phyloP scores from a whole-genome alignment of 768 basidiomycete species.

The Tremella yokohamensis region DNA sequence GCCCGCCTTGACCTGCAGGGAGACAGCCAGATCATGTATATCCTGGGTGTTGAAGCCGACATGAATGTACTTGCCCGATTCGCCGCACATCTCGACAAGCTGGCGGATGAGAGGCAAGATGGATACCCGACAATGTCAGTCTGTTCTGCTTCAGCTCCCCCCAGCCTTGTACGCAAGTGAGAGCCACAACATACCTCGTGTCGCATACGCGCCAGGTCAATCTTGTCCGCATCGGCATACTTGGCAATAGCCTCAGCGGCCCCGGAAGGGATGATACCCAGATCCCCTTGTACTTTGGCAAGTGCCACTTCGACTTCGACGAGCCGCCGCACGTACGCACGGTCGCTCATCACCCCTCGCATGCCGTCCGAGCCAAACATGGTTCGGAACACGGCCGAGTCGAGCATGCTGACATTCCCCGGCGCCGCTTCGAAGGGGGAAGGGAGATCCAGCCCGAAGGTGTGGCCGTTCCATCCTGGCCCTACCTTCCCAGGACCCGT shows the following conservation, averaged over 20 bases:
- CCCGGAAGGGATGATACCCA: conserved; percentile 12
- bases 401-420: too few relatives aligned
- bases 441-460: too few relatives aligned
- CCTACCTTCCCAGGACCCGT: too few relatives aligned
- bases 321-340: conserved; percentile 9
- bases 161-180: too few relatives aligned
- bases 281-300: conserved; percentile 3
- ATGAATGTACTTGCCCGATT: conserved; percentile 9
- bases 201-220: conserved; percentile 11
- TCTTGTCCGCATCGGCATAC: conserved; percentile 2
- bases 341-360: conserved; percentile 4
- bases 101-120: conserved; percentile 14
- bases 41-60: conserved; percentile 10
- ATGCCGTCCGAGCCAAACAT: conserved; percentile 13
- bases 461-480: too few relatives aligned
- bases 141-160: too few relatives aligned
- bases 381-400: conserved; percentile 13
- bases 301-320: conserved; percentile 14
- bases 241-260: conserved; percentile 4
- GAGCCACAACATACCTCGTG: too few relatives aligned
- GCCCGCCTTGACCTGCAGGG: too few relatives aligned
- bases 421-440: too few relatives aligned
- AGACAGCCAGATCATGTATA: background rate
- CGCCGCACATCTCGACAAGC: conserved; percentile 12
- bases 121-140: conserved; percentile 18